Percentiles rank a stretch among this genome's conserved stretches.
phyloP scores from a whole-genome alignment of 169 alveolate genomes.

The Neospora caninum region DNA sequence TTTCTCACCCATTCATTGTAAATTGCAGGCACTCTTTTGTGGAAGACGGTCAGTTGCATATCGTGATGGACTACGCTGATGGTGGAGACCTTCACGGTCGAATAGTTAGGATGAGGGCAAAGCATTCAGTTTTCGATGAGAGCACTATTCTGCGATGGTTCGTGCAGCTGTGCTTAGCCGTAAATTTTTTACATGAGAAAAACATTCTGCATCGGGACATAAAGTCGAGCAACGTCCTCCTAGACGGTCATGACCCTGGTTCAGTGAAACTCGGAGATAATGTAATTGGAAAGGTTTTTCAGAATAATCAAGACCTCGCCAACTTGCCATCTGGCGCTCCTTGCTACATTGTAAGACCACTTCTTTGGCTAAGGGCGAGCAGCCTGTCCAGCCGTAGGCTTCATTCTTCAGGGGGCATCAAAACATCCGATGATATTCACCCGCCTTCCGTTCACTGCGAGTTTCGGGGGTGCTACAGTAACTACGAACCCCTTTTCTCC shows the following conservation, averaged over 20 bases:
- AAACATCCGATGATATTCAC: no score
- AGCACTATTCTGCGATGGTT: slow-evolving; percentile 75
- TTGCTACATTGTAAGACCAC: slow-evolving; percentile 86
- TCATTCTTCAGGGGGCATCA: no score
- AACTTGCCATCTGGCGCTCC: slow-evolving; percentile 98
- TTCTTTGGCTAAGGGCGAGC: neutral
- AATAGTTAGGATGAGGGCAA: slow-evolving; percentile 20
- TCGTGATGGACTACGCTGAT: slow-evolving; percentile 90
- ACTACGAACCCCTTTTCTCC: neutral
- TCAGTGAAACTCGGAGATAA: slow-evolving; percentile 92
- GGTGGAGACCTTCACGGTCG: slow-evolving; percentile 66
- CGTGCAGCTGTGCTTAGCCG: slow-evolving; percentile 88
- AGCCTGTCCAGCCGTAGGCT: no score
- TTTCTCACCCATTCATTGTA: slow-evolving; percentile 92
- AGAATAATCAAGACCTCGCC: slow-evolving; percentile 93
- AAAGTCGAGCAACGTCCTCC: slow-evolving; percentile 90
- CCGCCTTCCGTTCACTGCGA: no score
- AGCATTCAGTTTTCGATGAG: slow-evolving; percentile 10
- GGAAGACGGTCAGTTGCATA: slow-evolving; percentile 85
- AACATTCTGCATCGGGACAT: slow-evolving; percentile 93
- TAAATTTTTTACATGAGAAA: slow-evolving; percentile 88
- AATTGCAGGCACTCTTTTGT: slow-evolving; percentile 89
- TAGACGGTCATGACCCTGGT: slow-evolving; percentile 80
- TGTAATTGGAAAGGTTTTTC: slow-evolving; percentile 93
- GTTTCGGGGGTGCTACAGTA: no score